Conservation (phyloP, 495 filamentous ascomycete genomes). For the Neurospora sp. region DNA sequence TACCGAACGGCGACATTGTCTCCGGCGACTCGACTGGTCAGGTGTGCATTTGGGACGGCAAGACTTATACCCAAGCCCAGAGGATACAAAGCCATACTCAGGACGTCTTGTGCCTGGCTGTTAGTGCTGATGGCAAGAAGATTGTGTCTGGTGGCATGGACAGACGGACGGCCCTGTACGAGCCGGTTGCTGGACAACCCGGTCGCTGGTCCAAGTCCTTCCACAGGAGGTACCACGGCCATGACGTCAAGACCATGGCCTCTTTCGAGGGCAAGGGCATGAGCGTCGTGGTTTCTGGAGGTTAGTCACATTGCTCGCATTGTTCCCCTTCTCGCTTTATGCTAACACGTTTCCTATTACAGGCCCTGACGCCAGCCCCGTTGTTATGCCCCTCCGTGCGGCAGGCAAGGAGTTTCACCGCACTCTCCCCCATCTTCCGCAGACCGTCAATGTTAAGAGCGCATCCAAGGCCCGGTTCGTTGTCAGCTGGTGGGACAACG, state of each 20-base stretch:
- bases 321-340: neutral
- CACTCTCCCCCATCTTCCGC: conserved; percentile 68
- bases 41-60: conserved; percentile 86
- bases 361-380: conserved; percentile 79
- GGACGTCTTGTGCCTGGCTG: conserved; percentile 79
- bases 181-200: conserved; percentile 48
- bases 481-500: conserved; percentile 88
- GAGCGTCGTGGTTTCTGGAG: conserved; percentile 86
- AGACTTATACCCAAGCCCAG: conserved; percentile 77
- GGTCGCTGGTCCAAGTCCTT: conserved; percentile 73
- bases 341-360: conserved; percentile 21
- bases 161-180: conserved; percentile 71
- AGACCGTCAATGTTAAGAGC: conserved; percentile 58
- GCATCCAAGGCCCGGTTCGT: conserved; percentile 62
- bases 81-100: conserved; percentile 75
- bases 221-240: conserved; percentile 72
- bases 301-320: conserved; percentile 37
- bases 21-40: conserved; percentile 92
- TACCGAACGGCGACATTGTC: conserved; percentile 80
- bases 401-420: conserved; percentile 76
- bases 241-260: conserved; percentile 94
- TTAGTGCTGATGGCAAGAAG: conserved; percentile 67
- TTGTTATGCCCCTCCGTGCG: conserved; percentile 68
- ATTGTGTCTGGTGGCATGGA: conserved; percentile 92
- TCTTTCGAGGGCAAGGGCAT: conserved; percentile 74